phyloP scores from a whole-genome alignment of 768 basidiomycete species.

The Boletus pseudopeckii region DNA sequence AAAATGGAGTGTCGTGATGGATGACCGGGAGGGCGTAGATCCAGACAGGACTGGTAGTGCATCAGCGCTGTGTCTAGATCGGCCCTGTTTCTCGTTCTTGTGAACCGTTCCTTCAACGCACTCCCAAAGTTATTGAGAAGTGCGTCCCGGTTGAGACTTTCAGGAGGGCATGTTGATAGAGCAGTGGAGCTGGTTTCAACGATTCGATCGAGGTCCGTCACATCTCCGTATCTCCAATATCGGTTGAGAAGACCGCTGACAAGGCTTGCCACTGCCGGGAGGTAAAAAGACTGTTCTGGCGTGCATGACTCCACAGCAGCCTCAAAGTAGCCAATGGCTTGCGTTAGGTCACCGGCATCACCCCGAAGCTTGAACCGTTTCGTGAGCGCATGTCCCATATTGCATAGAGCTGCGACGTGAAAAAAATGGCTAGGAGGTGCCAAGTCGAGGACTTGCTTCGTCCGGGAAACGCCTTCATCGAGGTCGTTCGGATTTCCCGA shows the following conservation, averaged over 20 bases:
- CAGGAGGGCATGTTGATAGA: not conserved
- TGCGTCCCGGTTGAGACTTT: slow-evolving; percentile 13
- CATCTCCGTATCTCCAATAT: slow-evolving; percentile 17
- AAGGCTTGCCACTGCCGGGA: slow-evolving; percentile 17
- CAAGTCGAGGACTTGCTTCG: slow-evolving; percentile 17
- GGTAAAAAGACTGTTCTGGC: slow-evolving; percentile 12
- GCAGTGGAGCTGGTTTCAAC: slow-evolving; percentile 12
- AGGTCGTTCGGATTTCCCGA: slow-evolving; percentile 24
- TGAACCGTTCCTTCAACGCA: slow-evolving; percentile 18
- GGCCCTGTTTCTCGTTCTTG: slow-evolving; percentile 4
- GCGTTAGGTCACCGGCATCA: slow-evolving; percentile 19
- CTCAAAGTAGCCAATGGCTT: slow-evolving; percentile 18
- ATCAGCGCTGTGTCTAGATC: slow-evolving; percentile 20
- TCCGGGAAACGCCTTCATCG: slow-evolving; percentile 20
- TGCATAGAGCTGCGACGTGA: slow-evolving; percentile 12
- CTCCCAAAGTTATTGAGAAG: slow-evolving; percentile 22
- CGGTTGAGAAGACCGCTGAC: slow-evolving; percentile 17
- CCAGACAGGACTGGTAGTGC: slow-evolving; percentile 15
- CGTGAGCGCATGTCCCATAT: slow-evolving; percentile 17
- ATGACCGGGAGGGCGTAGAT: slow-evolving; percentile 22
- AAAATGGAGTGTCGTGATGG: slow-evolving; percentile 8
- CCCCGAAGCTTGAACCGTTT: slow-evolving; percentile 22
- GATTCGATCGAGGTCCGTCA: slow-evolving; percentile 17
- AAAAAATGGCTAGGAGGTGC: slow-evolving; percentile 19
- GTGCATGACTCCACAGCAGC: slow-evolving; percentile 9